Percentiles rank a stretch among this genome's conserved stretches.
Conservation (phyloP, 768 basidiomycete species). For the Mycena floridula region DNA sequence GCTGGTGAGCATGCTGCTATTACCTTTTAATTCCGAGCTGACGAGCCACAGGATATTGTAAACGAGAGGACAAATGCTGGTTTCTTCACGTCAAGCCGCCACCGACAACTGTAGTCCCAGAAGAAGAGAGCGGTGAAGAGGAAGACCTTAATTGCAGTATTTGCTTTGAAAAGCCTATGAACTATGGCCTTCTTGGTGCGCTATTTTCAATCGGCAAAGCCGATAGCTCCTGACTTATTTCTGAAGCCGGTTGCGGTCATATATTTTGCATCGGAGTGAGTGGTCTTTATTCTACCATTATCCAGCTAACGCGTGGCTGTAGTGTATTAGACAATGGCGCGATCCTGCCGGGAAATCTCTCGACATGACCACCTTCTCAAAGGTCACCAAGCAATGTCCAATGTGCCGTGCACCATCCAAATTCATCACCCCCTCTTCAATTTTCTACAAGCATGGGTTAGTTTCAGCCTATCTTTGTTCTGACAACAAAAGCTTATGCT, state of each 20-base stretch:
- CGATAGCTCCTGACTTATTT: slow-evolving; percentile 5
- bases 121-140: slow-evolving; percentile 19
- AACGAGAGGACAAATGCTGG: slow-evolving; percentile 68
- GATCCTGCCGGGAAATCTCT: slow-evolving; percentile 45
- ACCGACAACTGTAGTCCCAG: slow-evolving; percentile 7
- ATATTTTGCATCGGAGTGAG: slow-evolving; percentile 69
- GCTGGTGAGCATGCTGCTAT: slow-evolving; percentile 30
- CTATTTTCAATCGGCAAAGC: slow-evolving; percentile 1
- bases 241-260: slow-evolving; percentile 65
- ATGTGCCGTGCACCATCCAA: slow-evolving; percentile 64
- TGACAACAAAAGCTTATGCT: no score
- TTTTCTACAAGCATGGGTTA: slow-evolving; percentile 54
- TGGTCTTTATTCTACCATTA: slow-evolving; percentile 3
- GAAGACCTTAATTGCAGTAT: slow-evolving; percentile 59
- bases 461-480: no score
- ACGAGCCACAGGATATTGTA: slow-evolving; percentile 69
- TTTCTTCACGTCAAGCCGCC: slow-evolving; percentile 48
- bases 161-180: slow-evolving; percentile 66
- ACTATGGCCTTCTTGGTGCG: slow-evolving; percentile 65
- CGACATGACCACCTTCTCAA: slow-evolving; percentile 42
- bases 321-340: slow-evolving; percentile 83
- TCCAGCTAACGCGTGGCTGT: slow-evolving; percentile 7
- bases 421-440: slow-evolving; percentile 71
- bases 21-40: not conserved
- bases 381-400: slow-evolving; percentile 71